Evolutionary conservation across 768 basidiomycete species (phyloP).

Genomic region (Mycena floridula): DNA sequence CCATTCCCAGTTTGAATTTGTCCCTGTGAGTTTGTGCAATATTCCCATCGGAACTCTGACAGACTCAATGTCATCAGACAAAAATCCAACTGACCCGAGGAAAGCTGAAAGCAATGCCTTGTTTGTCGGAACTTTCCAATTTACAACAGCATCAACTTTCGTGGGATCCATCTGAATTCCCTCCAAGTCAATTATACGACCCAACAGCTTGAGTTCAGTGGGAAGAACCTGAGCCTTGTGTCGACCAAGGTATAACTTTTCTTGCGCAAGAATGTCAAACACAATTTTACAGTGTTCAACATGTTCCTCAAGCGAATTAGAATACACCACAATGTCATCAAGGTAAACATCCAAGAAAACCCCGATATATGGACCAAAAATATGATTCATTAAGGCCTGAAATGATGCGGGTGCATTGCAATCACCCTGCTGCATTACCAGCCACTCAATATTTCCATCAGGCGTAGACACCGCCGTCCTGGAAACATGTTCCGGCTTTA

Average conservation of each 20-base stretch:
- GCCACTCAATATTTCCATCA: conserved; percentile 34
- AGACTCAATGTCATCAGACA: background rate
- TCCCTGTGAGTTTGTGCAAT: no score
- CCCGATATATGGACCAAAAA: conserved; percentile 27
- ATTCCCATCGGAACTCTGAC: background rate
- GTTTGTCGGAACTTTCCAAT: background rate
- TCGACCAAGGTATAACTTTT: conserved; percentile 13
- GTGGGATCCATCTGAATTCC: conserved; percentile 26
- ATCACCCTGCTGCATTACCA: conserved; percentile 17
- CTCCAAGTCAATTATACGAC: conserved; percentile 18
- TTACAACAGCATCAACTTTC: conserved; percentile 10
- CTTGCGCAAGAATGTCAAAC: conserved; percentile 10
- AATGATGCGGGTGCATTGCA: conserved; percentile 24
- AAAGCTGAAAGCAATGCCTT: background rate
- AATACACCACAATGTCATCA: conserved; percentile 23
- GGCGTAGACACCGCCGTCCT: conserved; percentile 25
- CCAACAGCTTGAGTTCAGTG: conserved; percentile 17
- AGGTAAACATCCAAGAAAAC: conserved; percentile 21
- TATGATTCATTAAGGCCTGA: conserved; percentile 36
- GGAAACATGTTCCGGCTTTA: conserved; percentile 16
- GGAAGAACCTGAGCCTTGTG: conserved; percentile 15
- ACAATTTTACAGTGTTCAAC: conserved; percentile 12
- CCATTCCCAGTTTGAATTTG: no score
- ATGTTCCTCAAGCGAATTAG: conserved; percentile 20
- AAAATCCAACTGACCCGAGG: background rate